Conservation (phyloP, 768 basidiomycete species). For the Agrocybe chaxingu region DNA sequence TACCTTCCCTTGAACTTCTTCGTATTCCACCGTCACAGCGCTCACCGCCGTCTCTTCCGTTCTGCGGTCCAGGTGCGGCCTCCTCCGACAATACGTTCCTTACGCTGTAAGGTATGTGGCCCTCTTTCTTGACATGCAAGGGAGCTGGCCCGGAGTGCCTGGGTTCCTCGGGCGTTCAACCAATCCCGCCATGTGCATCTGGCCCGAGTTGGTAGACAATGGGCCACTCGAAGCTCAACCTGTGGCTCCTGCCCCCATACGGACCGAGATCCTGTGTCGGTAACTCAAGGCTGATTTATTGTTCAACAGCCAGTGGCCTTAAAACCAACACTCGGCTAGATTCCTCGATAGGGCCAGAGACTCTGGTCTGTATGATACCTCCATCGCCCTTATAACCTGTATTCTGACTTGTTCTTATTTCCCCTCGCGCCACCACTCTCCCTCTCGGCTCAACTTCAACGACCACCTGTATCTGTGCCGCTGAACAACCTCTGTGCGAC, state of each 20-base stretch:
- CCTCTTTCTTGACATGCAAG: conserved; percentile 22
- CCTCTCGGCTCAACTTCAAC: conserved; percentile 5
- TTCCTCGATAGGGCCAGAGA: conserved; percentile 17
- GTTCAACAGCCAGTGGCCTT: conserved; percentile 24
- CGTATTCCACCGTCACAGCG: conserved; percentile 5
- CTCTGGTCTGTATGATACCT: conserved; percentile 27
- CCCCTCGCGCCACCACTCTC: conserved; percentile 11
- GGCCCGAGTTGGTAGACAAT: background rate
- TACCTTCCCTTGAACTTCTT: conserved; percentile 20
- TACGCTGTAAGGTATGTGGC: conserved; percentile 47
- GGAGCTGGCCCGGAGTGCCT: conserved; percentile 17
- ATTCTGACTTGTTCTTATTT: conserved; percentile 30
- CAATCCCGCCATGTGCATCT: conserved; percentile 19
- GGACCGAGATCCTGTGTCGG: background rate
- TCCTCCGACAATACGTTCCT: conserved; percentile 43
- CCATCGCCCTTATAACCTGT: conserved; percentile 6
- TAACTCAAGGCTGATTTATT: conserved; percentile 23
- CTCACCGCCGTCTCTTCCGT: background rate
- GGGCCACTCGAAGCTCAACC: background rate
- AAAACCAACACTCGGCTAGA: conserved; percentile 27
- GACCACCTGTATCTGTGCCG: conserved; percentile 14
- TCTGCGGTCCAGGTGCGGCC: conserved; percentile 10
- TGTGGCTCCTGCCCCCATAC: background rate
- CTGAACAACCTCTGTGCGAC: conserved; percentile 11
- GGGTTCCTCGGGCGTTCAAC: background rate